These are phyloP conservation scores for Nicotiana paniculata DNA, from an alignment of 257 asterid species.

Conservation along the genomic window DNA sequence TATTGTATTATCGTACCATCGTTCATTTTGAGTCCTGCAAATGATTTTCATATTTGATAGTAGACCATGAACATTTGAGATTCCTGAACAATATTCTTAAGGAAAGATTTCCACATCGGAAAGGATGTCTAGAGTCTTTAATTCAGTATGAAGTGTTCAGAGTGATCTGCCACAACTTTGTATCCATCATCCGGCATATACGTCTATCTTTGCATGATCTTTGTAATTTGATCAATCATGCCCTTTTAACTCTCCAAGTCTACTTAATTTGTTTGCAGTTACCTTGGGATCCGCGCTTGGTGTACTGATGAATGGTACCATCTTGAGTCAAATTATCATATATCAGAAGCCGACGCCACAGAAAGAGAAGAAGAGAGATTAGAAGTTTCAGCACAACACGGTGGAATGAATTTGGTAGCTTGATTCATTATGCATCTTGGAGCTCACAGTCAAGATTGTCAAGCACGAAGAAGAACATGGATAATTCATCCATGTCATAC, in stretches of 20 bases:
- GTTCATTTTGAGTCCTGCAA: background rate
- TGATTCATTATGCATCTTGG: background rate
- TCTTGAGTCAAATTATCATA: constrained; percentile 68
- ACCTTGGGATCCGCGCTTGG: constrained; percentile 78
- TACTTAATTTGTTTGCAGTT: constrained; percentile 39
- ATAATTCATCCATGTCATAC: background rate
- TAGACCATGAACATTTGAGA: background rate
- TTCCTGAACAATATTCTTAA: background rate
- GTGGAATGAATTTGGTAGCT: background rate
- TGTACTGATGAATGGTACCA: constrained; percentile 71
- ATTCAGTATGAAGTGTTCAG: background rate
- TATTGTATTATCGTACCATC: background rate
- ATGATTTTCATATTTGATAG: background rate
- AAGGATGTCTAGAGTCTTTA: background rate
- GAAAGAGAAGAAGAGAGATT: constrained; percentile 75
- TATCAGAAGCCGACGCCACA: constrained; percentile 54
- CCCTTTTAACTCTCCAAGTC: background rate
- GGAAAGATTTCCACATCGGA: background rate
- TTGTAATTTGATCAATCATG: background rate
- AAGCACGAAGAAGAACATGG: background rate
- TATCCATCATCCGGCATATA: background rate
- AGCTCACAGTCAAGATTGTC: background rate
- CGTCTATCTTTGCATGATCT: background rate
- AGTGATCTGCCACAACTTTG: background rate
- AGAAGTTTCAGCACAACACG: constrained; percentile 7